Percentiles rank a stretch among this genome's conserved stretches.
Conservation (phyloP, 2,329 filamentous ascomycete species). For the Penicillium olsonii region DNA sequence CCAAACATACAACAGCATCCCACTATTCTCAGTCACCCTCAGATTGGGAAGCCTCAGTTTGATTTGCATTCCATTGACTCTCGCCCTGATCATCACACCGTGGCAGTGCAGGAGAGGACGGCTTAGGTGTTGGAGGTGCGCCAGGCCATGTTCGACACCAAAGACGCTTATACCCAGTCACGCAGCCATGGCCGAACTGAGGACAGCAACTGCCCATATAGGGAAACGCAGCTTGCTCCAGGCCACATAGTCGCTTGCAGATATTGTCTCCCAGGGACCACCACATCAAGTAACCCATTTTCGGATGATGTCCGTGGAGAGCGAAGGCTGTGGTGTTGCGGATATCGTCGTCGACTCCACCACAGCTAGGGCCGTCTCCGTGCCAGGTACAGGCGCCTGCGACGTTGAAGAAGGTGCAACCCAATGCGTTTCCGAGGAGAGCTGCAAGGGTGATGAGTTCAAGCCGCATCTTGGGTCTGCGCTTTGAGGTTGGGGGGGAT, state of each 20-base stretch:
- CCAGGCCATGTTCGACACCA: conserved; percentile 12
- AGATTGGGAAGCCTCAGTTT: background rate
- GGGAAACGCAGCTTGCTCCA: background rate
- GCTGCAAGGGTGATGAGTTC: background rate
- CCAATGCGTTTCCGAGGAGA: background rate
- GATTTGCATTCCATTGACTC: background rate
- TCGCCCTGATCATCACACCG: background rate
- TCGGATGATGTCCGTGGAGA: background rate
- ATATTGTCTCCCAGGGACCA: conserved; percentile 8
- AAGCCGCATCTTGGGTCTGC: background rate
- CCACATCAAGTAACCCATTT: conserved; percentile 2
- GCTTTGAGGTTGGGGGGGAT: too few species aligned
- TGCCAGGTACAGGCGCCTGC: conserved; percentile 1
- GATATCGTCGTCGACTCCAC: background rate
- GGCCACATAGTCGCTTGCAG: background rate
- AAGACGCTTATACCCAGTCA: conserved; percentile 14
- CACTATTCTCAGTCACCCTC: background rate
- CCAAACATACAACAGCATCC: too few species aligned
- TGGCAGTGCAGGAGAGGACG: background rate
- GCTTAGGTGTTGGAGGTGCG: background rate
- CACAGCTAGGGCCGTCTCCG: background rate
- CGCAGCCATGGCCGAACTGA: conserved; percentile 7
- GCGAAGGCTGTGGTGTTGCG: background rate
- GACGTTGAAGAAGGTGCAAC: conserved; percentile 1
- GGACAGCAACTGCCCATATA: conserved; percentile 7